phyloP scores from a whole-genome alignment of 345 rosid genomes.

The Euphorbia tirucalli region DNA sequence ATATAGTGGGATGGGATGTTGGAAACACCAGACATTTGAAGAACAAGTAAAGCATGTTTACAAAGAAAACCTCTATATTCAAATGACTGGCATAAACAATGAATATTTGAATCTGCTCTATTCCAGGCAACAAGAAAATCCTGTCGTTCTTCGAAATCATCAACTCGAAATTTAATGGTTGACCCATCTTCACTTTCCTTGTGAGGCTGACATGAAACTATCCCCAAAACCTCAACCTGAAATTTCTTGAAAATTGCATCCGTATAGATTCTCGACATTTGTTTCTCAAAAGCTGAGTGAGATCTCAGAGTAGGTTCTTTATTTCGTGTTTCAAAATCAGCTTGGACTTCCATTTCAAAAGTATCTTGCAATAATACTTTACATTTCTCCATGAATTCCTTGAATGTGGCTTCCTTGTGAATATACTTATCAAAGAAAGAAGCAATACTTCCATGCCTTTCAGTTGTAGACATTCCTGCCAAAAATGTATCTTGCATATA shows the following conservation, averaged over 20 bases:
- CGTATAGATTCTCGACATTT: conserved; percentile 36
- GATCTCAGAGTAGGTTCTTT: conserved; percentile 27
- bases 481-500: background rate
- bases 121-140: too few relatives aligned
- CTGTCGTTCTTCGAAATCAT: too few relatives aligned
- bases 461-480: conserved; percentile 40
- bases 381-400: conserved; percentile 38
- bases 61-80: too few relatives aligned
- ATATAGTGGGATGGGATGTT: too few relatives aligned
- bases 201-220: conserved; percentile 31
- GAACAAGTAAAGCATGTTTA: too few relatives aligned
- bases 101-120: too few relatives aligned
- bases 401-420: conserved; percentile 26
- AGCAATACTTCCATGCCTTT: conserved; percentile 27
- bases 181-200: too few relatives aligned
- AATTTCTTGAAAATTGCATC: conserved; percentile 38
- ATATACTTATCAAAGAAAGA: conserved; percentile 40
- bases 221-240: conserved; percentile 42
- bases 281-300: conserved; percentile 40
- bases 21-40: too few relatives aligned
- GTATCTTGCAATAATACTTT: conserved; percentile 28
- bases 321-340: conserved; percentile 26
- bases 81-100: too few relatives aligned
- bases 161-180: too few relatives aligned
- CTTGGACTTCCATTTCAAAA: conserved; percentile 32